A percentile compares a stretch with the other conserved stretches of the same genome.
Conservation (phyloP, 2,329 filamentous ascomycete species). For the Neonectria punicea region DNA sequence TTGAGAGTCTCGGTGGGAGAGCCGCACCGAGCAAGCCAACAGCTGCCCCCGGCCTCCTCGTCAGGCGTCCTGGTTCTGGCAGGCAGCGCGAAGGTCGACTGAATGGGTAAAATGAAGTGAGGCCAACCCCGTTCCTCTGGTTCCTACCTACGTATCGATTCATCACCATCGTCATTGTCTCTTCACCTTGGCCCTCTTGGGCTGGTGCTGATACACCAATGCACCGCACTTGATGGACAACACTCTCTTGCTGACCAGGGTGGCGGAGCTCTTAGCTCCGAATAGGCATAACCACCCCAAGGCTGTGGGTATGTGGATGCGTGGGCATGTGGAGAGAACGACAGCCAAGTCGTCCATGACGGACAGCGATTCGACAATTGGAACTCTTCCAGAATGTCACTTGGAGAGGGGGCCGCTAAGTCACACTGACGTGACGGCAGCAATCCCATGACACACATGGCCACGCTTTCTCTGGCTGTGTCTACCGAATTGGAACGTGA, state of each 20-base stretch:
- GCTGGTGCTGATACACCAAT: neutral
- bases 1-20: constrained; percentile 7
- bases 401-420: constrained; percentile 33
- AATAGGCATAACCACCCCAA: constrained; percentile 19
- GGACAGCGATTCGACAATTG: constrained; percentile 44
- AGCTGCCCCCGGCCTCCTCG: constrained; percentile 2
- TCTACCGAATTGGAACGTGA: constrained; percentile 32
- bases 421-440: constrained; percentile 40
- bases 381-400: constrained; percentile 45
- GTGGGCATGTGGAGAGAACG: constrained; percentile 20
- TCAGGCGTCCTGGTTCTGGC: neutral
- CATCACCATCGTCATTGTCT: constrained; percentile 2
- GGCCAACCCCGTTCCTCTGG: neutral
- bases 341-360: constrained; percentile 33
- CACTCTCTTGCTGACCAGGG: constrained; percentile 19
- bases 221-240: constrained; percentile 10
- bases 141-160: neutral
- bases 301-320: constrained; percentile 25
- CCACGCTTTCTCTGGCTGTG: constrained; percentile 26
- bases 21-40: constrained; percentile 4
- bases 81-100: neutral
- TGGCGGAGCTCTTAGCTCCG: constrained; percentile 22
- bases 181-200: neutral
- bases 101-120: constrained; percentile 7
- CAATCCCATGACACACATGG: constrained; percentile 42